A percentile compares a stretch with the other conserved stretches of the same genome.
phyloP scores from a whole-genome alignment of 257 asterid species.

The Cinchona pubescens region DNA sequence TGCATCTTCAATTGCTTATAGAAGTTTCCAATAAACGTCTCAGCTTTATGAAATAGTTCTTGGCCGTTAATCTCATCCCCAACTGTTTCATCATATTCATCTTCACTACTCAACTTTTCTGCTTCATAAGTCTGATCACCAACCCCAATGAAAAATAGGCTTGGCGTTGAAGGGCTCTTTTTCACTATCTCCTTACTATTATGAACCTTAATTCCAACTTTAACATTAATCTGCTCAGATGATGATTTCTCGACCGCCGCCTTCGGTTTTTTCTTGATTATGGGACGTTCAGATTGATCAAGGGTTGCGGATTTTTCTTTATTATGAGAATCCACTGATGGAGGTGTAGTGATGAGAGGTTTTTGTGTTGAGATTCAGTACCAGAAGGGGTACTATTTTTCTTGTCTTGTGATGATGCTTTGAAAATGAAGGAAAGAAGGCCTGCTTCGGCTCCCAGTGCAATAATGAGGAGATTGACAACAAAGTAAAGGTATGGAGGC shows the following conservation, averaged over 20 bases:
- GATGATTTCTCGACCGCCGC: conserved; percentile 17
- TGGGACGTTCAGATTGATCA: neutral
- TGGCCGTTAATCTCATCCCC: conserved; percentile 31
- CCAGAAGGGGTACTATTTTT: neutral
- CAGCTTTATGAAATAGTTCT: conserved; percentile 57
- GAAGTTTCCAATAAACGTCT: conserved; percentile 63
- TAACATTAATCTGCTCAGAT: conserved; percentile 24
- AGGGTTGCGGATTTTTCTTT: neutral
- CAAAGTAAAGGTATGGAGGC: conserved; percentile 45
- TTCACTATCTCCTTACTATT: conserved; percentile 9
- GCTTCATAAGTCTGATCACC: conserved; percentile 14
- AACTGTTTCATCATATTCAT: conserved; percentile 14
- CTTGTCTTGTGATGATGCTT: conserved; percentile 27
- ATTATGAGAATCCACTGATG: conserved; percentile 13
- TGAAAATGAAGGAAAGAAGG: conserved; percentile 44
- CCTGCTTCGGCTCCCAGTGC: conserved; percentile 62
- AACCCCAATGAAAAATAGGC: conserved; percentile 45
- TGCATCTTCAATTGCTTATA: conserved; percentile 65
- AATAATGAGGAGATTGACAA: conserved; percentile 51
- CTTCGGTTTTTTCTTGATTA: conserved; percentile 6
- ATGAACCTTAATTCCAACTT: neutral
- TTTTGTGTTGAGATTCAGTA: neutral
- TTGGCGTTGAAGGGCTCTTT: conserved; percentile 33
- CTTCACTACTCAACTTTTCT: conserved; percentile 6
- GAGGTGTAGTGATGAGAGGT: neutral